Evolutionary conservation across 441 rosid species (phyloP), one percentile per base, ranked within the genome.

Genomic region (Manihot esculenta): DNA sequence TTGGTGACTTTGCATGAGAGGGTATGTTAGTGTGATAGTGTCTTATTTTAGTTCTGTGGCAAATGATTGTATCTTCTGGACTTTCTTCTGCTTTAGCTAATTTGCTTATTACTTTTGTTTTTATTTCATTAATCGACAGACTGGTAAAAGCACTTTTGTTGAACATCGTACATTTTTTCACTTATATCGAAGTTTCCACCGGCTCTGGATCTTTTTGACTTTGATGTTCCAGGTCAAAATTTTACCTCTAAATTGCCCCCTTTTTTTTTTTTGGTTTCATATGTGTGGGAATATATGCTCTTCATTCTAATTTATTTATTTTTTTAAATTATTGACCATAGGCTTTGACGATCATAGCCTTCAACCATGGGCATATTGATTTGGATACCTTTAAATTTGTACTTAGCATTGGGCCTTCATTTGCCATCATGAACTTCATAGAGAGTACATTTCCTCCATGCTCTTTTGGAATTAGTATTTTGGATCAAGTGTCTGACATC

Each of bases 121-220:
- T n/a, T 27, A 6, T 74, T 41, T 61, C 44, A 47, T 55, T 64
- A 66, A 63, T 76, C 84, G 69, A 68, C 84, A 96, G 99, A 90
- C 99, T 66, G 99, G 95, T 64, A 96, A 96, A 86, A 89, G 98
- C 85, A 80, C 95, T 70, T 96, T 94, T 68, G 99, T 96, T 57
- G 99, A 96, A 89, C 99, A 96, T 77, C 94, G 99, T 70, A 87
- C 99, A 66, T 96, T 90, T 83, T 93, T 96, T 78, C 99, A 96
- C 82, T 82, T 96, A 73, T 96, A 90, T 81, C 86, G 97, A 72
- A 96, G 99, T 79, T 96, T 96, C 71, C 96, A 89, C 74, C 88
- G 99, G 58, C 95, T 96, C 58, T 96, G 99, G 99, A 89, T 96
- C 81, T 96, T 96, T 79, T 83, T 96, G 91, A 84, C 74, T 63